phyloP scores from a whole-genome alignment of 2,329 filamentous ascomycete species.

The Penicillium capsulatum region DNA sequence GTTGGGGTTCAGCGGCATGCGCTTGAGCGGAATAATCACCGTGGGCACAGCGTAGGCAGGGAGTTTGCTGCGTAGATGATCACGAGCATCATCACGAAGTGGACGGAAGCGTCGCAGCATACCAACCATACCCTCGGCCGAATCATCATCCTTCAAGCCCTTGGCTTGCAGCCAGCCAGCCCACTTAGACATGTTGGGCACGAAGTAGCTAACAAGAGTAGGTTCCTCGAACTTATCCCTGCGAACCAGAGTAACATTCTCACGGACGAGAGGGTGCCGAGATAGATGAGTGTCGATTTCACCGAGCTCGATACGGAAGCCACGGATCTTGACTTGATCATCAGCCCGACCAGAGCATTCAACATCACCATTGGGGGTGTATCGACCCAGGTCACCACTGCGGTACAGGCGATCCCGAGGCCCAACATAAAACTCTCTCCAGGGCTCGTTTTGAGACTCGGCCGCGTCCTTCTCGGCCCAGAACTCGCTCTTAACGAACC shows the following conservation, averaged over 20 bases:
- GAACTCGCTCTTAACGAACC: slow-evolving; percentile 72
- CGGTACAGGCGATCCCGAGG: slow-evolving; percentile 82
- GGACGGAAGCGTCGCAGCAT: slow-evolving; percentile 59
- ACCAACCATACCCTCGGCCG: slow-evolving; percentile 51
- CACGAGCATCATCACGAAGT: slow-evolving; percentile 57
- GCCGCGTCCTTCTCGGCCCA: slow-evolving; percentile 65
- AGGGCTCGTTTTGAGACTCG: slow-evolving; percentile 58
- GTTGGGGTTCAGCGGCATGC: slow-evolving; percentile 77
- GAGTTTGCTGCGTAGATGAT: slow-evolving; percentile 67
- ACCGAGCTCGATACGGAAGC: slow-evolving; percentile 89
- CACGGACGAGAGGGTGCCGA: slow-evolving; percentile 68
- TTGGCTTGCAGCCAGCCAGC: slow-evolving; percentile 59
- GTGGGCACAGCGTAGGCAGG: slow-evolving; percentile 72
- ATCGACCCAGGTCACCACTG: slow-evolving; percentile 80
- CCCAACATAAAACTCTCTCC: slow-evolving; percentile 74
- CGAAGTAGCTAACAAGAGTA: slow-evolving; percentile 82
- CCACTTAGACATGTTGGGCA: slow-evolving; percentile 76
- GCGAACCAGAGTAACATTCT: slow-evolving; percentile 80
- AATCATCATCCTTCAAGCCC: slow-evolving; percentile 49
- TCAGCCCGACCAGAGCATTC: slow-evolving; percentile 78
- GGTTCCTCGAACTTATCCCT: slow-evolving; percentile 81
- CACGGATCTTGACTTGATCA: slow-evolving; percentile 90
- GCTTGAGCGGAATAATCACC: slow-evolving; percentile 66
- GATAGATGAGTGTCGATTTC: slow-evolving; percentile 86
- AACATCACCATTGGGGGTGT: slow-evolving; percentile 65